phyloP scores from a whole-genome alignment of 169 alveolate species.

The Plasmodium cynomolgi region DNA sequence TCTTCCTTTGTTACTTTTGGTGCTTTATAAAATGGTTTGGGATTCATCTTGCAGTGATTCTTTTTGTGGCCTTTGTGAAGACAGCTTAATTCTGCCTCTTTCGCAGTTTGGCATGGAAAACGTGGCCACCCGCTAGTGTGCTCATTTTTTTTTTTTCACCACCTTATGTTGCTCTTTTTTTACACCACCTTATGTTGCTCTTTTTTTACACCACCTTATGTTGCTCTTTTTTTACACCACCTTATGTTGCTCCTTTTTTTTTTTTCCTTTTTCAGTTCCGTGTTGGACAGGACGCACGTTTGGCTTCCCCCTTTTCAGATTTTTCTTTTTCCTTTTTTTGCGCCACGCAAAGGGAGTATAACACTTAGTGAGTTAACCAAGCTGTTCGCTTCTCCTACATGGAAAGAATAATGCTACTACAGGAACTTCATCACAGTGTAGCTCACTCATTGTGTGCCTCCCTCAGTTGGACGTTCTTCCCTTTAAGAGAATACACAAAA shows the following conservation, averaged over 20 bases:
- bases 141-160: too few relatives aligned
- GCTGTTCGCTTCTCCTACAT: not conserved
- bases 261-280: not conserved
- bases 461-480: not conserved
- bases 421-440: not conserved
- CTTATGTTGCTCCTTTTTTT: not conserved
- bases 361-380: not conserved
- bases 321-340: not conserved
- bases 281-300: not conserved
- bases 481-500: not conserved
- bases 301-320: not conserved
- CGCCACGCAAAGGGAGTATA: not conserved
- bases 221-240: too few relatives aligned
- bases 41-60: not conserved
- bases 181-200: too few relatives aligned
- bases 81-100: not conserved
- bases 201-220: too few relatives aligned
- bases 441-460: not conserved
- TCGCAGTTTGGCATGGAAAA: not conserved
- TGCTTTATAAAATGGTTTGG: not conserved
- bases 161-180: too few relatives aligned
- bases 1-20: slow-evolving; percentile 1
- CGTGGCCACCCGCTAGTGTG: not conserved
- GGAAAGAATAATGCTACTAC: not conserved
- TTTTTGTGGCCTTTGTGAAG: not conserved